phyloP scores from a whole-genome alignment of 345 rosid genomes.

The Geranium rotundifolium region DNA sequence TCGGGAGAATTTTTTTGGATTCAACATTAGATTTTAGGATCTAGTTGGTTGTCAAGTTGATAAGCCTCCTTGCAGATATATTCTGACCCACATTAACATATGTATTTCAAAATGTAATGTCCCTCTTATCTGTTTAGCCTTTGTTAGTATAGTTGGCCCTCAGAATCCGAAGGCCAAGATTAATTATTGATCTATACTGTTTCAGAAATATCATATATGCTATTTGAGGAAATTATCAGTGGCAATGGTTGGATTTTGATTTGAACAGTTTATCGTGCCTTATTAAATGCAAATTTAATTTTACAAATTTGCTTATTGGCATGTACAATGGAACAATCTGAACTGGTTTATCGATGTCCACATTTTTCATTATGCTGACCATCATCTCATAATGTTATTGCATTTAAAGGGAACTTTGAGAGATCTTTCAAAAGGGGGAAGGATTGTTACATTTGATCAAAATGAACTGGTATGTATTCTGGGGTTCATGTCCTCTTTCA shows the following conservation, averaged over 20 bases:
- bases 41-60: not conserved
- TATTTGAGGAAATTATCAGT: no score
- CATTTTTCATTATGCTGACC: not conserved
- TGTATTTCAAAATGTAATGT: not conserved
- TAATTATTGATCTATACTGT: no score
- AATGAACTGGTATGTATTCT: slow-evolving; percentile 27
- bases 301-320: not conserved
- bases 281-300: no score
- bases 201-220: no score
- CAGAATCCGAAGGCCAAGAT: no score
- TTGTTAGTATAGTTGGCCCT: no score
- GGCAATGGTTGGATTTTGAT: no score
- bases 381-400: not conserved
- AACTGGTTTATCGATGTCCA: not conserved
- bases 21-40: not conserved
- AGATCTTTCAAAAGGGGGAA: slow-evolving; percentile 36
- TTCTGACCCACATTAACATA: not conserved
- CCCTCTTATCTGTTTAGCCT: not conserved
- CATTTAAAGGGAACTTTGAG: slow-evolving; percentile 36
- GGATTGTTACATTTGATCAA: slow-evolving; percentile 16
- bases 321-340: no score
- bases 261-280: not conserved
- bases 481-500: not conserved
- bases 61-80: not conserved
- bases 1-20: not conserved